A percentile compares a stretch with the other conserved stretches of the same genome.
Evolutionary conservation across 1,284 basidiomycete genomes (phyloP).

Genomic region (Pseudozyma thailandica): DNA sequence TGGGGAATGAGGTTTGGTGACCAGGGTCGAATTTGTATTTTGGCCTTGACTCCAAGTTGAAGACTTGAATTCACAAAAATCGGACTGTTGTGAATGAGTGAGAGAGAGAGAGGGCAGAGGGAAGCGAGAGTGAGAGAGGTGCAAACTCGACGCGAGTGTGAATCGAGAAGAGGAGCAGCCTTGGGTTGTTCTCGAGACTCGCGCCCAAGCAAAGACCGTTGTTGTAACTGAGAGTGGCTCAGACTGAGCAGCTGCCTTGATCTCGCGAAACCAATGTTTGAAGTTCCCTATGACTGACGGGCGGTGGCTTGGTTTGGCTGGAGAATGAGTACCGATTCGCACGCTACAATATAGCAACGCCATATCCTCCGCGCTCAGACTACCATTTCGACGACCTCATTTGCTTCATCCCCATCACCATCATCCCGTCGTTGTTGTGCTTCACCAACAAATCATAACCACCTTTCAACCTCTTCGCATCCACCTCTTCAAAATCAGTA

Average conservation of each 20-base stretch:
- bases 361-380: conserved; percentile 11
- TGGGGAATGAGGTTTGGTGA: neutral
- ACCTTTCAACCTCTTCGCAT: neutral
- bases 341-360: conserved; percentile 1
- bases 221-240: too few species aligned
- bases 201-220: neutral
- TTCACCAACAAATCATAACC: neutral
- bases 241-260: neutral
- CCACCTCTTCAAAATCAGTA: neutral
- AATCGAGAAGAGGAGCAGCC: conserved; percentile 1
- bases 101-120: neutral
- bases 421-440: conserved; percentile 5
- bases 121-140: neutral
- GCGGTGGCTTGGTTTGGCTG: conserved; percentile 8
- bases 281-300: neutral
- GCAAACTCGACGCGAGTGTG: conserved; percentile 10
- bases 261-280: neutral
- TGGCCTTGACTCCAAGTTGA: too few species aligned
- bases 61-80: too few species aligned
- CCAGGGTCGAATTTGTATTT: neutral
- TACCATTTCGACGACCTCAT: conserved; percentile 3
- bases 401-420: neutral
- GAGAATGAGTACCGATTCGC: neutral
- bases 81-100: neutral
- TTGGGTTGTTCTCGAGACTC: neutral